Conservation (phyloP, 2,329 filamentous ascomycete genomes). For the Pseudogymnoascus sp. region DNA sequence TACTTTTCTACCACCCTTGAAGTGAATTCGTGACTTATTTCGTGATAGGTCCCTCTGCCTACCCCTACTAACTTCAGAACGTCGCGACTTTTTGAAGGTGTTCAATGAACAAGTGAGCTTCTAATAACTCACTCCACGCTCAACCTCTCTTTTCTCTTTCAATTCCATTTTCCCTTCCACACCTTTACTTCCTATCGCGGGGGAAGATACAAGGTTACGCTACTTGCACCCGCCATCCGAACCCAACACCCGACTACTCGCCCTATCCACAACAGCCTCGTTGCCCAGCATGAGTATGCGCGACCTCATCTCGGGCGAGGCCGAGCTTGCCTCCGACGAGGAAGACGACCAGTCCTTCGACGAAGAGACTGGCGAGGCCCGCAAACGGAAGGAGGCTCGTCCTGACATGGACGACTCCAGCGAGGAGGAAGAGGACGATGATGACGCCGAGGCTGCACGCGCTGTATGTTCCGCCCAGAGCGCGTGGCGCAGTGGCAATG, state of each 20-base stretch:
- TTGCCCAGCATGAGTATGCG: constrained; percentile 54
- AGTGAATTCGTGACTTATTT: neutral
- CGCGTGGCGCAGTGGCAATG: constrained; percentile 16
- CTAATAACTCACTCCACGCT: neutral
- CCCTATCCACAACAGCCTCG: neutral
- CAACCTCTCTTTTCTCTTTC: neutral
- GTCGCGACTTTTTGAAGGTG: neutral
- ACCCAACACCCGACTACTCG: neutral
- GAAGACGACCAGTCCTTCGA: constrained; percentile 75
- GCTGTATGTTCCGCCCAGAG: constrained; percentile 43
- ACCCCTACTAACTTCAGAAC: neutral
- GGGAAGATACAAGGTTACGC: neutral
- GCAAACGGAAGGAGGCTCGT: constrained; percentile 33
- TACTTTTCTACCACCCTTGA: neutral
- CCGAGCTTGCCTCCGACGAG: constrained; percentile 76
- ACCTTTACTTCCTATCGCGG: neutral
- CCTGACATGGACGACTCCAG: constrained; percentile 68
- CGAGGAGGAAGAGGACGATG: constrained; percentile 86
- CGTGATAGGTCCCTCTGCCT: neutral
- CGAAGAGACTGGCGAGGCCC: constrained; percentile 60
- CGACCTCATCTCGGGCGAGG: constrained; percentile 75
- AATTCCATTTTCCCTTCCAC: neutral
- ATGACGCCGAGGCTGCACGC: constrained; percentile 76
- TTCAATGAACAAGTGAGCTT: neutral
- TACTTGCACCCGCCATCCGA: neutral